These are phyloP conservation scores for Pavlovales sp. DNA, from an alignment of 208 protist species.

Conservation along the genomic window DNA sequence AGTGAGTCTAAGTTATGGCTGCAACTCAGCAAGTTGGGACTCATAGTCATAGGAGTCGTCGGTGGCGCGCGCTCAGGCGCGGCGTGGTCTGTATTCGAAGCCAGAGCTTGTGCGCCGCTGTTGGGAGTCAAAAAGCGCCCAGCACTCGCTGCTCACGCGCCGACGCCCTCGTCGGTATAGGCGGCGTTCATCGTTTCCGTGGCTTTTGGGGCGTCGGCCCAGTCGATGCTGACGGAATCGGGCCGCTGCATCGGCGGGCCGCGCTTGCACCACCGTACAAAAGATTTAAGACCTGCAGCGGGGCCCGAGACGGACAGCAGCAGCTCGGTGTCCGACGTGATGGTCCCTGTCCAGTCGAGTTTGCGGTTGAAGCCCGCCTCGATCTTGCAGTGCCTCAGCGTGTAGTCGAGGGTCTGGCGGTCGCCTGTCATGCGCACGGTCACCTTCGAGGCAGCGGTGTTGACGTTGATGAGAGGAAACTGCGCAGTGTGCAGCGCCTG, in stretches of 20 bases:
- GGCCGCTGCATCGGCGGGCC: slow-evolving; percentile 17
- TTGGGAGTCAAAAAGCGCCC: too few species aligned
- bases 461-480: background rate
- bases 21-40: too few species aligned
- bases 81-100: too few species aligned
- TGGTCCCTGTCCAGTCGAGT: background rate
- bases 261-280: slow-evolving; percentile 22
- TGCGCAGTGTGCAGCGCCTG: too few species aligned
- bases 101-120: too few species aligned
- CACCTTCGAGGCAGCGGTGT: background rate
- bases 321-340: background rate
- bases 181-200: background rate
- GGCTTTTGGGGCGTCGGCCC: background rate
- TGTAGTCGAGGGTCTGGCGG: background rate
- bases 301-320: background rate
- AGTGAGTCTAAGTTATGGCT: too few species aligned
- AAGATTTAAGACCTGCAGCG: slow-evolving; percentile 1
- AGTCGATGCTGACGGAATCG: background rate
- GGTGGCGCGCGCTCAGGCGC: too few species aligned
- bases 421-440: background rate
- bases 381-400: slow-evolving; percentile 3
- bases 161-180: background rate
- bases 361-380: slow-evolving; percentile 35
- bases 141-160: too few species aligned
- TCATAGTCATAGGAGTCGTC: too few species aligned